phyloP scores from a whole-genome alignment of 371 early-diverging fungal species.

The Entomophthora muscae region DNA sequence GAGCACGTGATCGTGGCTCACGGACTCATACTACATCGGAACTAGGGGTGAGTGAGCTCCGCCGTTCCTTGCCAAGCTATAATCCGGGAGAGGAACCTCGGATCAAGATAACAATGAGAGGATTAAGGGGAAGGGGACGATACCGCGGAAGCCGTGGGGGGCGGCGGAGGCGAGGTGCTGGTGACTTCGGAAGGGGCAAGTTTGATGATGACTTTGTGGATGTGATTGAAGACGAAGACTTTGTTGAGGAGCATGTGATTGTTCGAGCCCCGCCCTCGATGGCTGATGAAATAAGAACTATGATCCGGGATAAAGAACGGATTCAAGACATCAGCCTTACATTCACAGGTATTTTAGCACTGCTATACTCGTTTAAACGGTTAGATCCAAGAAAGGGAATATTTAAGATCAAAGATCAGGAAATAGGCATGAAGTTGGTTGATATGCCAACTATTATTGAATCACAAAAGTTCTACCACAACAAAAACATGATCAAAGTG shows the following conservation, averaged over 20 bases:
- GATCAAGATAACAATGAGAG: neutral
- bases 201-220: neutral
- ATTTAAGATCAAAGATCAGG: conserved; percentile 35
- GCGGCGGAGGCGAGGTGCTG: neutral
- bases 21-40: neutral
- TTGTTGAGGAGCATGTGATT: neutral
- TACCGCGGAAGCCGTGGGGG: neutral
- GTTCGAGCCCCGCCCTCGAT: neutral
- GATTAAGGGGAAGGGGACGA: neutral
- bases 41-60: neutral
- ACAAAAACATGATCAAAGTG: conserved; percentile 92
- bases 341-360: conserved; percentile 13
- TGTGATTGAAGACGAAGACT: neutral
- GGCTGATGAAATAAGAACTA: neutral
- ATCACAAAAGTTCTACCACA: conserved; percentile 86
- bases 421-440: conserved; percentile 49
- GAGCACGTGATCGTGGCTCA: neutral
- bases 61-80: neutral
- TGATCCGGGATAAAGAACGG: neutral
- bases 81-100: neutral
- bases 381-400: conserved; percentile 51
- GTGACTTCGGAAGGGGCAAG: neutral
- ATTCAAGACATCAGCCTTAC: neutral
- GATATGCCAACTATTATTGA: conserved; percentile 95
- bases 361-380: neutral